phyloP scores from a whole-genome alignment of 345 rosid genomes.

The Heritiera littoralis region DNA sequence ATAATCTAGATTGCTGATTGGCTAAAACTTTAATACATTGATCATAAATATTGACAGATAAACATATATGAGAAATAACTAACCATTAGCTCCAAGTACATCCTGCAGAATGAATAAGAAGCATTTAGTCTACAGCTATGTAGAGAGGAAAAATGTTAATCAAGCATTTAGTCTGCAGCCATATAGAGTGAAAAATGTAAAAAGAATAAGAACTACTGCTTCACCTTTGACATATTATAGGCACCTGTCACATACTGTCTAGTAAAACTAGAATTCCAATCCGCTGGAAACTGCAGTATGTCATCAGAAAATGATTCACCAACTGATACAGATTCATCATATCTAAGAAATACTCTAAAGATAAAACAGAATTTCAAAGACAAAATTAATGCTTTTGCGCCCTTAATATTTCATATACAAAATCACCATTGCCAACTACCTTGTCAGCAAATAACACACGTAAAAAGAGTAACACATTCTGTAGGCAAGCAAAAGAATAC shows the following conservation, averaged over 20 bases:
- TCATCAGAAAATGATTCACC: conserved; percentile 16
- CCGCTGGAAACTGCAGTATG: conserved; percentile 37
- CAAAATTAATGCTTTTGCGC: not conserved
- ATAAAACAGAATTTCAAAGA: not conserved
- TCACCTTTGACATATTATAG: conserved; percentile 36
- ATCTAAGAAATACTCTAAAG: not conserved
- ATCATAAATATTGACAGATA: not conserved
- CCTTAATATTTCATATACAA: not conserved
- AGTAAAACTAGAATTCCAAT: conserved; percentile 23
- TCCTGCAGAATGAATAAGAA: conserved; percentile 47
- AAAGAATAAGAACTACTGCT: conserved; percentile 16
- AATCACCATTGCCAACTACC: not conserved
- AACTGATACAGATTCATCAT: conserved; percentile 17
- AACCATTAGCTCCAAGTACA: conserved; percentile 51
- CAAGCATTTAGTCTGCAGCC: conserved; percentile 29
- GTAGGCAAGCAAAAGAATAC: conserved; percentile 7
- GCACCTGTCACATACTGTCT: conserved; percentile 31
- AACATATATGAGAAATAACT: conserved; percentile 29
- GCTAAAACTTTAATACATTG: not conserved
- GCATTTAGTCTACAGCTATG: conserved; percentile 31
- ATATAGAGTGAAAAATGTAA: not conserved
- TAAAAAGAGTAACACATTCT: not conserved
- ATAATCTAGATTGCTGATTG: not conserved
- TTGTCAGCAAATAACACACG: not conserved
- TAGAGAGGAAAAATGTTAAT: conserved; percentile 14